phyloP scores from a whole-genome alignment of 345 rosid genomes.

The Murraya paniculata region DNA sequence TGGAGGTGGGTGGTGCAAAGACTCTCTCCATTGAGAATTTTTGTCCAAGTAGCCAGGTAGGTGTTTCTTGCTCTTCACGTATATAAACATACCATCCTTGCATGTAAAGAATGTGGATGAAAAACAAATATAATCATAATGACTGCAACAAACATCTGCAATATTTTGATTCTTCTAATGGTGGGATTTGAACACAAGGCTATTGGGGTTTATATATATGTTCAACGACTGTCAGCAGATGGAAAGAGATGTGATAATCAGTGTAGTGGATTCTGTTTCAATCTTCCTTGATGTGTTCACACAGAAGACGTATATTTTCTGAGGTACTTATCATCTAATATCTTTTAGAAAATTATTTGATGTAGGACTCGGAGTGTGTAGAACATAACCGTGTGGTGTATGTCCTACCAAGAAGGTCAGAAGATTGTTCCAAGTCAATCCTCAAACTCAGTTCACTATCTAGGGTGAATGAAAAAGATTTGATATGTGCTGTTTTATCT shows the following conservation, averaged over 20 bases:
- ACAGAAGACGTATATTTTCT: not conserved
- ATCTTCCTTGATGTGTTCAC: not conserved
- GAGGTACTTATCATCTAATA: not conserved
- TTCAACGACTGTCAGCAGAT: not conserved
- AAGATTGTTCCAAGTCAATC: slow-evolving; percentile 38
- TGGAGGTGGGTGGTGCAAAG: slow-evolving; percentile 65
- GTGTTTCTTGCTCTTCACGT: slow-evolving; percentile 5
- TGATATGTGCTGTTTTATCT: slow-evolving; percentile 62
- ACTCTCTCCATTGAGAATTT: slow-evolving; percentile 42
- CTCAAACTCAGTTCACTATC: slow-evolving; percentile 51
- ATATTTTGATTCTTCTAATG: too few relatives aligned
- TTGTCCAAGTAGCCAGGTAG: slow-evolving; percentile 68
- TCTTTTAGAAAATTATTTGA: slow-evolving; percentile 8
- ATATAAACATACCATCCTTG: not conserved
- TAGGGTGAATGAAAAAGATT: slow-evolving; percentile 66
- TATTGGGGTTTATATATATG: not conserved
- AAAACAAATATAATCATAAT: not conserved
- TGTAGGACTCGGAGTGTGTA: slow-evolving; percentile 47
- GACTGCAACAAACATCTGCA: not conserved
- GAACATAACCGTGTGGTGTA: slow-evolving; percentile 42
- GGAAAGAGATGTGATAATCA: not conserved
- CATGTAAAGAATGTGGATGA: not conserved
- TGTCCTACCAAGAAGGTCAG: slow-evolving; percentile 57
- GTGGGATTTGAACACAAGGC: not conserved
- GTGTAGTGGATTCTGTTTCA: not conserved